Base-by-base conservation (phyloP, 2,329 filamentous ascomycete species). In the Aureobasidium sp. region DNA sequence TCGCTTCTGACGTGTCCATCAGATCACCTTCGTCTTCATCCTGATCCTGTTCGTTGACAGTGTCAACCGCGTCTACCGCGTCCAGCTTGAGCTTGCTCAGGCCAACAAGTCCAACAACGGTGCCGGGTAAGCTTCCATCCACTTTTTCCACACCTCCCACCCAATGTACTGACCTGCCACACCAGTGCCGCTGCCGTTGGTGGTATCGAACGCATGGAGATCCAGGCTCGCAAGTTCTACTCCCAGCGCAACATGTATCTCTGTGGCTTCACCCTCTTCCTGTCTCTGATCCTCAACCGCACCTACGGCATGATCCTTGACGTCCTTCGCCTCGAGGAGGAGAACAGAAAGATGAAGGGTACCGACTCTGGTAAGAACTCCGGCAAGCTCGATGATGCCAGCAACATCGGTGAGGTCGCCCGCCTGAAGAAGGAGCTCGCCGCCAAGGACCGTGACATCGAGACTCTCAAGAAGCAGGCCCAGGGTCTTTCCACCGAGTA, bases 161-260 rank as follows among this genome's bases (percentile, higher is more conserved):
- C 2, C 34, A n/a, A 14, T 12, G 22, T 40, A 32, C 59, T 65
- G 45, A 66, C 55, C 30, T 4, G 37, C n/a, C 7, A 16, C 3
- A 49, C 59, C 62, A 82, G 86, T 66, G 76, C 78, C 54, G 81
- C 84, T 48, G 83, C 90, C 56, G 83, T 96, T 64, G 91, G 73
- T 41, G 74, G 93, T 59, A 85, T 88, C 68, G 93, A 97, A 70
- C 91, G 93, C 60, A 90, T 95, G 81, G 93, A 98, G 75, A 91
- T 97, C 49, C 93, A 98, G 74, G 91, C 93, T 60, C 90, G 93
- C 80, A 98, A 98, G 76, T 98, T 98, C 79, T 98, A 98, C 81
- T 95, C 90, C 58, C 91, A 98, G 78, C 90, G 93, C 72, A 98
- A 98, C 83, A 98, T 98, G 93, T 98, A 98, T 76, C 90, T 98